Evolutionary conservation across 2,329 filamentous ascomycete species (phyloP).

Genomic region (Moelleriella libera): DNA sequence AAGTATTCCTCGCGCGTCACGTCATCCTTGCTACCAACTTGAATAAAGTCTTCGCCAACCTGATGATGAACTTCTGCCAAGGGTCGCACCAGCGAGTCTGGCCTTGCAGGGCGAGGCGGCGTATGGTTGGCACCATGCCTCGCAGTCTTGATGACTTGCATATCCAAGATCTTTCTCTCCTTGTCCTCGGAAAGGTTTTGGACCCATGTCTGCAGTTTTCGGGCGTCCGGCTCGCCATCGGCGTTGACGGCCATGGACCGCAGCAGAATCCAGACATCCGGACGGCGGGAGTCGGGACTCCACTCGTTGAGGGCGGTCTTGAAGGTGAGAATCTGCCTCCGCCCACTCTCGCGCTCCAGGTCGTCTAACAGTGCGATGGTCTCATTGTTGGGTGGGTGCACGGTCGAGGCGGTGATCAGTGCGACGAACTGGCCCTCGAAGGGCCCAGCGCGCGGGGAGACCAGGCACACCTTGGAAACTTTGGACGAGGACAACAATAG

Average conservation of each 20-base stretch:
- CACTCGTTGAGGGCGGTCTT: constrained; percentile 24
- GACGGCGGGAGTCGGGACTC: constrained; percentile 17
- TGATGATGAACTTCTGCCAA: background rate
- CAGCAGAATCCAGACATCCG: constrained; percentile 33
- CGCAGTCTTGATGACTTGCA: constrained; percentile 27
- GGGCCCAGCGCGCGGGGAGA: constrained; percentile 32
- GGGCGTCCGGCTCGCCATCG: constrained; percentile 23
- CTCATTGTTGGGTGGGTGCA: constrained; percentile 7
- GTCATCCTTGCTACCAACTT: constrained; percentile 1
- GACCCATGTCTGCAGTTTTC: constrained; percentile 36
- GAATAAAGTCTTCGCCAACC: background rate
- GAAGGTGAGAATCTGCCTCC: constrained; percentile 25
- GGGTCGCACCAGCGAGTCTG: constrained; percentile 4
- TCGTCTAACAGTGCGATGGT: constrained; percentile 16
- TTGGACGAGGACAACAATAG: constrained; percentile 23
- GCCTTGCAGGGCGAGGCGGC: background rate
- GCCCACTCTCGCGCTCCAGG: constrained; percentile 24
- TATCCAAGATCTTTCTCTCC: constrained; percentile 29
- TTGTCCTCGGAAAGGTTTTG: constrained; percentile 35
- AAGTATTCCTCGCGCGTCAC: constrained; percentile 22
- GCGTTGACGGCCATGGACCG: constrained; percentile 28
- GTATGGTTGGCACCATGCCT: background rate
- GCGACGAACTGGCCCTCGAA: constrained; percentile 35
- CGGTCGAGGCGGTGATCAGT: constrained; percentile 23
- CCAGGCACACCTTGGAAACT: constrained; percentile 25